Conservation (phyloP, 163 green algal species). For the Trebouxiophyceae sp. region DNA sequence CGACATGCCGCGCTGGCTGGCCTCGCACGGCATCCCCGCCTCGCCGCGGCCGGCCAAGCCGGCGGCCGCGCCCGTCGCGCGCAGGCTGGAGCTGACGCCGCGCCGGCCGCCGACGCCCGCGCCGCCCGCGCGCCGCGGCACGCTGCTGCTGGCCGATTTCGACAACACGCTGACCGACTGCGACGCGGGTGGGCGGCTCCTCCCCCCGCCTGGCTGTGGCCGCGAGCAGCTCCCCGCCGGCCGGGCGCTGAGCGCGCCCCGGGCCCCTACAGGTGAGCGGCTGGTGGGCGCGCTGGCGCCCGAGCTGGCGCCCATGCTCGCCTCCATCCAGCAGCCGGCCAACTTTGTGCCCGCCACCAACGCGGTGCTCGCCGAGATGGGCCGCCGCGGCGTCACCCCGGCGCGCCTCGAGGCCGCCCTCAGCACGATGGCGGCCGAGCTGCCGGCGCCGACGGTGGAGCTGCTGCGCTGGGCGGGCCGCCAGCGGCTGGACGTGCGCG, state of each 20-base stretch:
- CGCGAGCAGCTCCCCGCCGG: too few relatives aligned
- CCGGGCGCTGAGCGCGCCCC: too few relatives aligned
- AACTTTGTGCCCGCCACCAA: slow-evolving; percentile 80
- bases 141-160: slow-evolving; percentile 69
- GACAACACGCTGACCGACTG: slow-evolving; percentile 71
- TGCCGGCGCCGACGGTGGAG: slow-evolving; percentile 30
- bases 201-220: too few relatives aligned
- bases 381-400: slow-evolving; percentile 16
- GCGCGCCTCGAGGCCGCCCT: slow-evolving; percentile 21
- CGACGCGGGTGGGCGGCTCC: slow-evolving; percentile 44
- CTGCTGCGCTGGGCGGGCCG: slow-evolving; percentile 41
- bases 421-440: slow-evolving; percentile 49
- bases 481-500: slow-evolving; percentile 29
- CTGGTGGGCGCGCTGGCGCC: slow-evolving; percentile 69
- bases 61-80: not conserved
- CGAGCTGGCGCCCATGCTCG: slow-evolving; percentile 70
- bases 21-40: slow-evolving; percentile 13
- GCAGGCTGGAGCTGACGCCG: slow-evolving; percentile 11
- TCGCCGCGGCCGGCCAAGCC: not conserved
- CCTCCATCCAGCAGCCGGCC: slow-evolving; percentile 39
- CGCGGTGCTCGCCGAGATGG: slow-evolving; percentile 62
- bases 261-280: slow-evolving; percentile 39
- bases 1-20: slow-evolving; percentile 70
- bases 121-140: not conserved
- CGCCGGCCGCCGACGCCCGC: not conserved